phyloP scores from a whole-genome alignment of 2,329 filamentous ascomycete genomes.

The Calonectria pteridis region DNA sequence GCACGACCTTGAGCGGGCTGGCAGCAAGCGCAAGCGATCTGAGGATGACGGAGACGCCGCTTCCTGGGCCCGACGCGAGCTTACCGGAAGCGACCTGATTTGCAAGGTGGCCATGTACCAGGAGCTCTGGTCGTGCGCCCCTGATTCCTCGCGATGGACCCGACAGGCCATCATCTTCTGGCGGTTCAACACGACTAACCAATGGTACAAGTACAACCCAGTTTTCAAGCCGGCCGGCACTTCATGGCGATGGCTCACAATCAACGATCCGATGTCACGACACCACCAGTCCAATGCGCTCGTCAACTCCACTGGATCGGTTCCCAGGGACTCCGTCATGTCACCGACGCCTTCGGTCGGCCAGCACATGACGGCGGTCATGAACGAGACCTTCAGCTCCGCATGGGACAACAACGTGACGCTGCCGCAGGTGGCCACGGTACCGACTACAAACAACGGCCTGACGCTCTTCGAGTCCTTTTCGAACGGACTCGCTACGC shows the following conservation, averaged over 20 bases:
- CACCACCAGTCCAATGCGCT: conserved; percentile 66
- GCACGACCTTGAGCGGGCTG: conserved; percentile 48
- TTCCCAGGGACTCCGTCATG: conserved; percentile 62
- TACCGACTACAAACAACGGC: conserved; percentile 49
- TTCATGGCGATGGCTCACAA: conserved; percentile 72
- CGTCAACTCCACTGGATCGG: conserved; percentile 50
- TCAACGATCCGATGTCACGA: conserved; percentile 70
- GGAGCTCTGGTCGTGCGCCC: conserved; percentile 70
- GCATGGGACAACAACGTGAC: conserved; percentile 57
- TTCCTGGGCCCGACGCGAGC: conserved; percentile 54
- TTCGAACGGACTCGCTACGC: conserved; percentile 66
- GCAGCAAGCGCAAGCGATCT: conserved; percentile 55
- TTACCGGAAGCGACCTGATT: conserved; percentile 68
- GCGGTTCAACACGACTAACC: conserved; percentile 69
- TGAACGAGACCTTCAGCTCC: conserved; percentile 69
- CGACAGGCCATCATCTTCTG: conserved; percentile 73
- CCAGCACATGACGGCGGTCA: conserved; percentile 66
- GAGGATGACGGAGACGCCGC: conserved; percentile 57
- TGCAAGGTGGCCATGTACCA: conserved; percentile 76
- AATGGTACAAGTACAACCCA: conserved; percentile 63
- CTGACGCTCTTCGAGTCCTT: conserved; percentile 64
- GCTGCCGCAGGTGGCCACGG: conserved; percentile 50
- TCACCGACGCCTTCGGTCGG: conserved; percentile 63
- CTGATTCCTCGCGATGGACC: conserved; percentile 62
- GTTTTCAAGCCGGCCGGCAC: conserved; percentile 66